phyloP scores from a whole-genome alignment of 164 flowering plant species.

The Saururus chinensis region DNA sequence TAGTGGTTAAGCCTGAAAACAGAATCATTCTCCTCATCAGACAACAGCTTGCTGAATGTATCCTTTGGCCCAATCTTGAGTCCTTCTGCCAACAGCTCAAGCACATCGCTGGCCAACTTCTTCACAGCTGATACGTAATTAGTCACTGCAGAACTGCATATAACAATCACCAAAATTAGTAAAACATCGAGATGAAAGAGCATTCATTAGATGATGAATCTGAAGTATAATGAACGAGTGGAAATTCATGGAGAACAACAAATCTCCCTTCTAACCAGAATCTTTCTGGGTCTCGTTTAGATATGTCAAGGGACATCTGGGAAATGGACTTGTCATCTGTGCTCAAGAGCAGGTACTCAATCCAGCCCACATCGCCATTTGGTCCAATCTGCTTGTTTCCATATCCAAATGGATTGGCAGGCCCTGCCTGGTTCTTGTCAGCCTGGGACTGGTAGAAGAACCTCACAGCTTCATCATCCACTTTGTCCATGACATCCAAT shows the following conservation, averaged over 20 bases:
- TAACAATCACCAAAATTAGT: background rate
- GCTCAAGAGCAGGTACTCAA: constrained; percentile 69
- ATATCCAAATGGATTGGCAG: constrained; percentile 72
- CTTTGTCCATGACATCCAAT: constrained; percentile 26
- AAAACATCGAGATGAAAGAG: too few species aligned
- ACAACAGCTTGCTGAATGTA: constrained; percentile 42
- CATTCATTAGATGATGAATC: too few species aligned
- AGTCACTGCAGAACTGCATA: constrained; percentile 31
- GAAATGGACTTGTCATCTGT: constrained; percentile 29
- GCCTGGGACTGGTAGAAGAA: constrained; percentile 53
- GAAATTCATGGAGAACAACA: background rate
- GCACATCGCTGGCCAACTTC: constrained; percentile 34
- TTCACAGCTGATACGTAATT: constrained; percentile 42
- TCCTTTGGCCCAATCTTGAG: constrained; percentile 36
- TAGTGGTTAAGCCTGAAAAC: constrained; percentile 77
- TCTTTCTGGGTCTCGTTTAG: constrained; percentile 29
- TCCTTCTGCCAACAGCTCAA: constrained; percentile 65
- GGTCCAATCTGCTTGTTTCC: constrained; percentile 71
- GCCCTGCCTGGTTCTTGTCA: constrained; percentile 57
- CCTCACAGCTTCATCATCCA: constrained; percentile 47
- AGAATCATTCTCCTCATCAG: constrained; percentile 64
- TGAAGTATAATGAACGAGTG: background rate
- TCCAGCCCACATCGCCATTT: constrained; percentile 92
- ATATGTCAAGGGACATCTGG: constrained; percentile 19
- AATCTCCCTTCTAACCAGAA: constrained; percentile 32